These are phyloP conservation scores for Brachypodium distachyon DNA, from an alignment of 202 grass and related monocot species.

Conservation along the genomic window DNA sequence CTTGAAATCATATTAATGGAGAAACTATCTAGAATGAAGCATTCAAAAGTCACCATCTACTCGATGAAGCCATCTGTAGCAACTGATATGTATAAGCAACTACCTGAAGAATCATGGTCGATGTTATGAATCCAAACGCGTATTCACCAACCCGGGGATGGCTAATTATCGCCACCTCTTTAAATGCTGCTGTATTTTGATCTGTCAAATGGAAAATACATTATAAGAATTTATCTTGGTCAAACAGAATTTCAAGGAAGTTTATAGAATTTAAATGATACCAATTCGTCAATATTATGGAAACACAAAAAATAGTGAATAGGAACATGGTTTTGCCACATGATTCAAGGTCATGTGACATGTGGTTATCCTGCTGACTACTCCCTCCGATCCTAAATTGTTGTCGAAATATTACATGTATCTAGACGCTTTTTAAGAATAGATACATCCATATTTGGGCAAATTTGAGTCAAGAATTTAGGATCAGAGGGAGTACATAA, in stretches of 20 bases:
- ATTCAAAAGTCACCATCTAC: neutral
- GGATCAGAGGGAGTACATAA: no score
- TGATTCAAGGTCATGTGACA: neutral
- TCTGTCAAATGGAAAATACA: constrained; percentile 43
- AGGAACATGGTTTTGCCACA: neutral
- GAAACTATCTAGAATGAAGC: neutral
- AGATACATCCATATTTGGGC: no score
- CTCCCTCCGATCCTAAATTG: no score
- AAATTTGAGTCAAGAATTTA: no score
- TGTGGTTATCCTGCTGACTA: neutral
- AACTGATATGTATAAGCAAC: neutral
- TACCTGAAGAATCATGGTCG: constrained; percentile 89
- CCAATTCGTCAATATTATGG: neutral
- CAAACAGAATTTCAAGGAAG: neutral
- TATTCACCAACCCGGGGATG: constrained; percentile 97
- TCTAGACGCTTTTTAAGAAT: no score
- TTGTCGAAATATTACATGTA: no score
- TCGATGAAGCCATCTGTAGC: neutral
- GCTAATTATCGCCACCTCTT: constrained; percentile 95
- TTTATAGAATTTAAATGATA: neutral
- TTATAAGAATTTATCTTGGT: neutral
- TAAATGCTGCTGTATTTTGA: constrained; percentile 96
- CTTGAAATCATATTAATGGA: neutral
- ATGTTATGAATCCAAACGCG: constrained; percentile 99
- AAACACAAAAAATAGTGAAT: neutral